Percentiles rank a stretch among this genome's conserved stretches.
Evolutionary conservation across 257 asterid genomes (phyloP).

Genomic region (Solanum tarijense): DNA sequence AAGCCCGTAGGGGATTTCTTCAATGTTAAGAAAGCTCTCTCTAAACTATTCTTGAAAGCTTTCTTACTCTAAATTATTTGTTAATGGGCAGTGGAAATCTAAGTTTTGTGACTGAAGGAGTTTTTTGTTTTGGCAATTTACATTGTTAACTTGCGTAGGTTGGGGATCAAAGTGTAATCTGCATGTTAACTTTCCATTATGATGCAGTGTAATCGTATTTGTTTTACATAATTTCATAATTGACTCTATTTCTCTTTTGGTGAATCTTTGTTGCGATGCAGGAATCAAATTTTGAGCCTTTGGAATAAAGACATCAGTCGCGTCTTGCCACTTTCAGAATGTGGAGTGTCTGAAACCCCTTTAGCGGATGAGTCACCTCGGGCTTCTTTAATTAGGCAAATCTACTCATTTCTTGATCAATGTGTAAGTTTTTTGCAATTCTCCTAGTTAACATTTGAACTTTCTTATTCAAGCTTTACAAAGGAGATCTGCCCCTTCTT

Average conservation of each 20-base stretch:
- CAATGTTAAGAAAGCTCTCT: not conserved
- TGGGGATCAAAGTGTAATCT: not conserved
- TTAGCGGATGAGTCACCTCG: slow-evolving; percentile 42
- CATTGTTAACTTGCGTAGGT: not conserved
- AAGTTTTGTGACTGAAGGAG: not conserved
- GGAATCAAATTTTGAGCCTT: slow-evolving; percentile 73
- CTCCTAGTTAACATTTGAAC: not conserved
- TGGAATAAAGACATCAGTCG: slow-evolving; percentile 97
- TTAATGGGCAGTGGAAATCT: not conserved
- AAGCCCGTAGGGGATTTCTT: not conserved
- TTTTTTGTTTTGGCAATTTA: not conserved
- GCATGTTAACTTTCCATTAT: not conserved
- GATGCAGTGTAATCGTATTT: not conserved
- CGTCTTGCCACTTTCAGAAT: slow-evolving; percentile 62
- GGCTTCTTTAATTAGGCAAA: slow-evolving; percentile 62
- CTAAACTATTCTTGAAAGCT: not conserved
- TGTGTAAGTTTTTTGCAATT: slow-evolving; percentile 47
- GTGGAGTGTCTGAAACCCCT: slow-evolving; percentile 58
- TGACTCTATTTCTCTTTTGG: slow-evolving; percentile 6
- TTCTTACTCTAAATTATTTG: not conserved
- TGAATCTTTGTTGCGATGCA: slow-evolving; percentile 32
- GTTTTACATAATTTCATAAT: not conserved
- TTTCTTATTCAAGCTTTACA: slow-evolving; percentile 4
- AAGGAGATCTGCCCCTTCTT: not conserved
- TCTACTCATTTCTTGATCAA: slow-evolving; percentile 80